Evolutionary conservation across 257 asterid species (phyloP).

Genomic region (Scutellaria minor): DNA sequence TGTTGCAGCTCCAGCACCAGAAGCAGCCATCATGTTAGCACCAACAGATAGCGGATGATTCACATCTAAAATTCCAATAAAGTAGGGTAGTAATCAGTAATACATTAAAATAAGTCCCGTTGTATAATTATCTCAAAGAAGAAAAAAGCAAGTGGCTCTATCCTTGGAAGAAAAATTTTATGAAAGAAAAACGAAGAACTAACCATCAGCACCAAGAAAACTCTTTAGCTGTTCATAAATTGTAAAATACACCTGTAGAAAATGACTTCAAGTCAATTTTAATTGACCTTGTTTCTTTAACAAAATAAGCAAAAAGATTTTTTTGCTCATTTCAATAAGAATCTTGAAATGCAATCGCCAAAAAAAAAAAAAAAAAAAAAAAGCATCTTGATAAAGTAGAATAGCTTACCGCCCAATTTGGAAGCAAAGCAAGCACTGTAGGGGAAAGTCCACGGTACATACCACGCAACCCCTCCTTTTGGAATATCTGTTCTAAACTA

Average conservation of each 20-base stretch:
- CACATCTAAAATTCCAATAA: slow-evolving; percentile 50
- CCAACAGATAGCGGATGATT: slow-evolving; percentile 79
- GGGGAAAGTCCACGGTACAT: slow-evolving; percentile 95
- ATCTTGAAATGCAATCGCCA: neutral
- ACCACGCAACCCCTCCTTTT: slow-evolving; percentile 87
- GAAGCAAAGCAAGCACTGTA: slow-evolving; percentile 81
- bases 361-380: neutral
- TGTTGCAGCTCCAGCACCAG: slow-evolving; percentile 98
- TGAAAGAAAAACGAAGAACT: slow-evolving; percentile 40
- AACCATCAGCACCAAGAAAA: slow-evolving; percentile 75
- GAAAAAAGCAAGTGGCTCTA: neutral
- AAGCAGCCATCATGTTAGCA: slow-evolving; percentile 87
- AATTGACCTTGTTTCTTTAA: slow-evolving; percentile 6
- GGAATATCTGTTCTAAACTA: slow-evolving; percentile 78
- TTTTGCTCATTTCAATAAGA: slow-evolving; percentile 11
- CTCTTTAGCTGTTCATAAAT: slow-evolving; percentile 80
- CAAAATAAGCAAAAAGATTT: slow-evolving; percentile 2
- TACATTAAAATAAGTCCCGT: neutral
- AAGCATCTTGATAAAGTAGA: slow-evolving; percentile 12
- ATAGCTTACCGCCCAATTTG: slow-evolving; percentile 88
- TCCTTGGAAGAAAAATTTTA: neutral
- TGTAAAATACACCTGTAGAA: slow-evolving; percentile 80
- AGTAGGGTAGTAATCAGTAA: slow-evolving; percentile 18
- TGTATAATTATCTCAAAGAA: slow-evolving; percentile 15
- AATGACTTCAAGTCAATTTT: slow-evolving; percentile 28